phyloP scores from a whole-genome alignment of 2,329 filamentous ascomycete species.

The Fusarium sp. region DNA sequence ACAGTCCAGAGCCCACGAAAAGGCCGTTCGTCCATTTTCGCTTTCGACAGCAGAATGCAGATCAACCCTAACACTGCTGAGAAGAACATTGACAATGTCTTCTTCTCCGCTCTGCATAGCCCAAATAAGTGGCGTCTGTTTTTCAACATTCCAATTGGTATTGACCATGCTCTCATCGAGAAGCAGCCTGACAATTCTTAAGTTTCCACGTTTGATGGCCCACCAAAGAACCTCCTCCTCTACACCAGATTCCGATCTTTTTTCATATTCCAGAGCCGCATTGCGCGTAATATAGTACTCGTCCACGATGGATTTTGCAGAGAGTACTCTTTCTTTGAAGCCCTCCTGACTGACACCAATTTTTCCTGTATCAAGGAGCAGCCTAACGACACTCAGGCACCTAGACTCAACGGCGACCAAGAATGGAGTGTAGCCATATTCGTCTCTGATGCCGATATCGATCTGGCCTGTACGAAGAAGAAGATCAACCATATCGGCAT shows the following conservation, averaged over 20 bases:
- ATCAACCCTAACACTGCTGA: fast-evolving
- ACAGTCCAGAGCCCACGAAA: background rate
- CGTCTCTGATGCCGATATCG: fast-evolving
- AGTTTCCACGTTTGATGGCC: fast-evolving
- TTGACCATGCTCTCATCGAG: fast-evolving
- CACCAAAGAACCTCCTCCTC: background rate
- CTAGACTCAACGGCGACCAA: fast-evolving
- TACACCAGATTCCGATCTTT: too few relatives aligned
- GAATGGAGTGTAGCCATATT: fast-evolving
- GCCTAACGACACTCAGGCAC: fast-evolving
- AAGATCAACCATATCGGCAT: background rate
- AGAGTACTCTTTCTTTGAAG: fast-evolving
- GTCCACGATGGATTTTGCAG: fast-evolving
- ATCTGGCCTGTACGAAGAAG: fast-evolving
- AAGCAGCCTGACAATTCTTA: background rate
- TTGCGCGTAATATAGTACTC: background rate
- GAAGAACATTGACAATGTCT: fast-evolving
- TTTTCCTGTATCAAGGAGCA: background rate
- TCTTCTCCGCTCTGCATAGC: fast-evolving
- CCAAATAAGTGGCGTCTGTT: background rate
- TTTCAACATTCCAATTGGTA: fast-evolving
- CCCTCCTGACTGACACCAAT: fast-evolving
- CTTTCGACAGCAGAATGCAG: fast-evolving
- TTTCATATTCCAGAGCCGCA: too few relatives aligned
- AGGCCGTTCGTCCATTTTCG: background rate